Conservation (phyloP, 352 stramenopile species). For the Phytophthora pluvialis region DNA sequence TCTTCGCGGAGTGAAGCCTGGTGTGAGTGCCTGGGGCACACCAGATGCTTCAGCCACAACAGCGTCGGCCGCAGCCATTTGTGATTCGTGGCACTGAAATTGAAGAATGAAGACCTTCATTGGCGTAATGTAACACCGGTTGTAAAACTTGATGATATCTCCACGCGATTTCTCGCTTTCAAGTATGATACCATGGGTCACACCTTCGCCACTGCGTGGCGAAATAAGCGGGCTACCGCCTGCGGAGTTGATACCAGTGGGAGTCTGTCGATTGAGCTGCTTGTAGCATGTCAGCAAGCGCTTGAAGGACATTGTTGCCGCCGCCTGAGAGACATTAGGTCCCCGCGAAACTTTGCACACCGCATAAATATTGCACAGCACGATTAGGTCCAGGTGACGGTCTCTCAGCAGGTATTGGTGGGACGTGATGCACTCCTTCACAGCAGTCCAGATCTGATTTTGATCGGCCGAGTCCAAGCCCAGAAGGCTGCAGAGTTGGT, state of each 20-base stretch:
- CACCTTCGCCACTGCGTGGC: slow-evolving; percentile 53
- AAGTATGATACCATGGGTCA: slow-evolving; percentile 85
- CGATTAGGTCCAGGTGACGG: slow-evolving; percentile 82
- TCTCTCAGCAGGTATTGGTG: slow-evolving; percentile 68
- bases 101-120: slow-evolving; percentile 91
- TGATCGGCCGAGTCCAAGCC: slow-evolving; percentile 74
- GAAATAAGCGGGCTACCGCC: slow-evolving; percentile 32
- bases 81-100: slow-evolving; percentile 84
- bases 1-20: slow-evolving; percentile 52
- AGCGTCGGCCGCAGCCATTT: slow-evolving; percentile 77
- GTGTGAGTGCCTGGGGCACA: slow-evolving; percentile 28
- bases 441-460: slow-evolving; percentile 88
- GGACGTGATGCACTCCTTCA: slow-evolving; percentile 82
- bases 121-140: slow-evolving; percentile 78
- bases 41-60: slow-evolving; percentile 51
- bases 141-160: slow-evolving; percentile 93
- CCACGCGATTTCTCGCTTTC: slow-evolving; percentile 62
- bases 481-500: slow-evolving; percentile 72
- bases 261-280: slow-evolving; percentile 55
- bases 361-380: slow-evolving; percentile 85
- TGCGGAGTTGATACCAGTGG: slow-evolving; percentile 15
- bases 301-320: slow-evolving; percentile 69
- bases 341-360: slow-evolving; percentile 89
- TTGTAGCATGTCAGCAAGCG: slow-evolving; percentile 81
- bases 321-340: slow-evolving; percentile 52